Percentiles rank a stretch among this genome's conserved stretches.
phyloP scores from a whole-genome alignment of 2,329 filamentous ascomycete genomes.

The Pseudocercospora eumusae region DNA sequence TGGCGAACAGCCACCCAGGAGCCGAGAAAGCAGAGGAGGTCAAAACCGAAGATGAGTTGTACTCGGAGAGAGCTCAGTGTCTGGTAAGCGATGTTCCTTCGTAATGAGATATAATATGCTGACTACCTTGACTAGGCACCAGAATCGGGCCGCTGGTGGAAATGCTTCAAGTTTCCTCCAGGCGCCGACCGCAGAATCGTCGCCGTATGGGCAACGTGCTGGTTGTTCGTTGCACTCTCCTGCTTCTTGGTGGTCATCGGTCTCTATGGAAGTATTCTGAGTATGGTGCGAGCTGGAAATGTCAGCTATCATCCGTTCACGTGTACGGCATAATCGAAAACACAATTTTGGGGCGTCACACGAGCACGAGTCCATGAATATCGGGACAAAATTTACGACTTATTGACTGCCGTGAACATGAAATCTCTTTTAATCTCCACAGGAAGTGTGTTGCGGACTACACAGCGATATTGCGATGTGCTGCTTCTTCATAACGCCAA shows the following conservation, averaged over 20 bases:
- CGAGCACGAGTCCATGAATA: neutral
- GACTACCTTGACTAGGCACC: neutral
- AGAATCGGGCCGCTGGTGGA: conserved; percentile 14
- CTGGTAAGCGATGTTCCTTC: neutral
- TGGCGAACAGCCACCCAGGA: neutral
- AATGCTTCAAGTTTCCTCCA: conserved; percentile 6
- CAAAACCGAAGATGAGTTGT: neutral
- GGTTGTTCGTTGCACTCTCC: conserved; percentile 6
- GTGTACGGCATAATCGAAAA: conserved; percentile 3
- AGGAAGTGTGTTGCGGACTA: neutral
- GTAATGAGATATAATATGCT: neutral
- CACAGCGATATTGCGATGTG: neutral
- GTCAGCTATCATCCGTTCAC: conserved; percentile 16
- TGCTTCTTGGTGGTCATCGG: conserved; percentile 13
- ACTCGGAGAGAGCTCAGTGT: neutral
- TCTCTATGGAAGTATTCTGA: conserved; percentile 18
- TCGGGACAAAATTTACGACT: neutral
- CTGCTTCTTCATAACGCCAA: neutral
- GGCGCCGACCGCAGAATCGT: neutral
- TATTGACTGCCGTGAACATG: neutral
- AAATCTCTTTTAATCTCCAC: neutral
- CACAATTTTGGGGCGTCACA: neutral
- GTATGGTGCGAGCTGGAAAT: conserved; percentile 16
- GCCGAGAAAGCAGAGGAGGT: neutral
- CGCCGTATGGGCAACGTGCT: conserved; percentile 10